phyloP scores from a whole-genome alignment of 768 basidiomycete genomes.

The Aureoboletus auriporus region DNA sequence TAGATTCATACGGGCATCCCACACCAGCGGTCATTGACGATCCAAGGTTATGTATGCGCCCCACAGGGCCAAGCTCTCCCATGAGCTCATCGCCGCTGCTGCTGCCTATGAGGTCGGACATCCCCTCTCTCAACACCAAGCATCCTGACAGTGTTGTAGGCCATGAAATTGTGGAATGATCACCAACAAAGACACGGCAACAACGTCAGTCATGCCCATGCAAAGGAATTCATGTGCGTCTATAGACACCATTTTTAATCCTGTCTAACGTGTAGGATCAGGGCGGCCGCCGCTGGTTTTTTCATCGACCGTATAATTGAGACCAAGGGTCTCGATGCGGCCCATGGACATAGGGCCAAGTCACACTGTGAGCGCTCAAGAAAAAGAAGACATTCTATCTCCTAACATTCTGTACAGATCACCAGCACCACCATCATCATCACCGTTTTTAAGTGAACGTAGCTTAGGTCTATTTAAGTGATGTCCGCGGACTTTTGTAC shows the following conservation, averaged over 20 bases:
- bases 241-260: conserved; percentile 13
- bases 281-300: conserved; percentile 53
- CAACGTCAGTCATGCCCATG: conserved; percentile 45
- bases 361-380: conserved; percentile 25
- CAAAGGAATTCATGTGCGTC: conserved; percentile 48
- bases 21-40: neutral
- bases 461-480: neutral
- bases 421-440: too few relatives aligned
- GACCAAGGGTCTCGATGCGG: conserved; percentile 52
- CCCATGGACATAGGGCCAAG: conserved; percentile 44
- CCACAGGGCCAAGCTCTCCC: conserved; percentile 57
- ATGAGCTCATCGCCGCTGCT: conserved; percentile 66
- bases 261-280: conserved; percentile 12
- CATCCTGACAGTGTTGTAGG: conserved; percentile 33
- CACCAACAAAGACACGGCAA: conserved; percentile 49
- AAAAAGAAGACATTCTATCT: too few relatives aligned
- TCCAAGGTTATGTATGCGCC: conserved; percentile 43
- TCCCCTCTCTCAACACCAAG: neutral
- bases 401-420: conserved; percentile 11
- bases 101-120: conserved; percentile 55
- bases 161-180: conserved; percentile 58
- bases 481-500: neutral
- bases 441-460: conserved; percentile 2
- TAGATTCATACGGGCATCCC: neutral
- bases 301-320: conserved; percentile 54